Evolutionary conservation across 257 asterid genomes (phyloP), one percentile per base, ranked within the genome.

Genomic region (Petunia secreta): DNA sequence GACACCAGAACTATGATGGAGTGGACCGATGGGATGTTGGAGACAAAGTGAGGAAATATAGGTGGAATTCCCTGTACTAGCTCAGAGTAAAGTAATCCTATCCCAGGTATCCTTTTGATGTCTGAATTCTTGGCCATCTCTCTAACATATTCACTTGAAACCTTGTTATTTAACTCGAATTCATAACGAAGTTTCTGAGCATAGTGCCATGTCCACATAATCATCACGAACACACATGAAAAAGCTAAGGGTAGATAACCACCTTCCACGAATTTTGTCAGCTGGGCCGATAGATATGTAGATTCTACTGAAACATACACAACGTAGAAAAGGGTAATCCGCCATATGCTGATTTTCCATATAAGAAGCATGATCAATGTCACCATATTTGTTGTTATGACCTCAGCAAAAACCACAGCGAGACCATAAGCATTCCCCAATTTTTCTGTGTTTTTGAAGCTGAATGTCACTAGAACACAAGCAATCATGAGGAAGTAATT

Each of bases 11-110:
- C 92, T 0, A 88, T 41, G 3, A 92, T 86, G 0, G 95, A 89
- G 53, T 92, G 92, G 14, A 90, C 79, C 0, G 93, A 86, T 0
- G 95, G 91, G 1, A 92, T 44, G 36, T 90, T 92, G 3, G 89
- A 50, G 5, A 89, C 79, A 62, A 87, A 92, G 50, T 90, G 97
- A 1, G 91, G 82, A 50, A 90, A 89, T 13, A 92, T 90, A 0
- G 93, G 97, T 2, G 95, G 97, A 60, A 92, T 89, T 1, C 93
- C 95, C 25, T 92, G 93, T 0, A 90, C 97, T 0, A 92, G 86
- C 9, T 89, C 92, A 0, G 93, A 92, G 62, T 92, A 92, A 0
- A 90, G 60, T 10, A 92, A 84, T 3, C 92, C 93, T 6, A 92
- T 84, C 25, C 97, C 97, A 0, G 93, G 95, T 2, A 89, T 55